Percentiles rank a stretch among this genome's conserved stretches.
These are phyloP conservation scores for Tricholoma terreum DNA, from an alignment of 768 basidiomycete genomes.

Conservation along the genomic window DNA sequence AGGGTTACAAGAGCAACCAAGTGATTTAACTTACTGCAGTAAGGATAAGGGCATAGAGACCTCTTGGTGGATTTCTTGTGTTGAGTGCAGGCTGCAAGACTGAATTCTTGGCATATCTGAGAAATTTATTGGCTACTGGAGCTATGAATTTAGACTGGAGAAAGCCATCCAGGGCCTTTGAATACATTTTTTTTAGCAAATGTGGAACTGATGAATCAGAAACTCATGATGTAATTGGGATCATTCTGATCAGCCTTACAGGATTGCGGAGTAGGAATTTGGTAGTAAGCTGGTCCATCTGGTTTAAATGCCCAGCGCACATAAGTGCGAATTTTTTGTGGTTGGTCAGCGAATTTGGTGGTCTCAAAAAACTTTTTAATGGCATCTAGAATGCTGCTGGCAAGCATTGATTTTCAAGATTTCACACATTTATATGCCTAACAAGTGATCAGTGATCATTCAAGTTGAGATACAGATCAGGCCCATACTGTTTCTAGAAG, in stretches of 20 bases:
- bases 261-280: slow-evolving; percentile 5
- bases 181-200: not conserved
- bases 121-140: slow-evolving; percentile 1
- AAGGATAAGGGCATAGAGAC: slow-evolving; percentile 5
- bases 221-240: slow-evolving; percentile 2
- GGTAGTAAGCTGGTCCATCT: slow-evolving; percentile 10
- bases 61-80: slow-evolving; percentile 6
- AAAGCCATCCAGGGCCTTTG: slow-evolving; percentile 5
- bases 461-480: not conserved
- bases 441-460: not conserved
- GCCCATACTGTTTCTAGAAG: not conserved
- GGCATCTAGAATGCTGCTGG: slow-evolving; percentile 2
- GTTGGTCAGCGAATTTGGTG: not conserved
- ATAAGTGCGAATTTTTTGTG: slow-evolving; percentile 3
- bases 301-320: slow-evolving; percentile 6
- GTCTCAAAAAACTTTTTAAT: slow-evolving; percentile 6
- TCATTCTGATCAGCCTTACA: not conserved
- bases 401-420: slow-evolving; percentile 7
- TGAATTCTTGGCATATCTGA: slow-evolving; percentile 3
- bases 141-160: slow-evolving; percentile 2
- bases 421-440: slow-evolving; percentile 11
- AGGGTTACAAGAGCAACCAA: not conserved
- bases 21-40: slow-evolving; percentile 3
- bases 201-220: not conserved
- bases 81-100: not conserved